Conservation (phyloP, 257 asterid genomes). For the Solanum stenotomum region DNA sequence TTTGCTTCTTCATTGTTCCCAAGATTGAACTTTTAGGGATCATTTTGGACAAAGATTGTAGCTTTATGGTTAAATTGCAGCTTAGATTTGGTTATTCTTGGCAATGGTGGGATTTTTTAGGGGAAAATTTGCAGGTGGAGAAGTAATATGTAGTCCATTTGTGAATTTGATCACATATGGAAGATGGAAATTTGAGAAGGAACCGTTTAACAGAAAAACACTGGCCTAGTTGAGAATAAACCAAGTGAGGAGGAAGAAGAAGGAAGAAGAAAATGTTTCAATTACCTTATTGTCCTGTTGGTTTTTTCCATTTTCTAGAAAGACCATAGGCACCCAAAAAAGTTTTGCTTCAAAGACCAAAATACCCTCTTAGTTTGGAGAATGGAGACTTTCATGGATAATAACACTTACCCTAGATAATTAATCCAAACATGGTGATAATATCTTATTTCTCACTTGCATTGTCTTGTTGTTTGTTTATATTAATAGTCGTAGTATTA, state of each 20-base stretch:
- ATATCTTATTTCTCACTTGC: background rate
- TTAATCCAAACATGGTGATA: background rate
- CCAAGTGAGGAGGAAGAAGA: slow-evolving; percentile 17
- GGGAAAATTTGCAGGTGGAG: background rate
- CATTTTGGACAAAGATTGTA: background rate
- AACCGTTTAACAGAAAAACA: slow-evolving; percentile 44
- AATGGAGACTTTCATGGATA: background rate
- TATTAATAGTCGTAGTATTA: background rate
- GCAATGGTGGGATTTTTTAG: background rate
- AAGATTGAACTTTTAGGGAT: slow-evolving; percentile 5
- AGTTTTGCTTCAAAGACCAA: background rate
- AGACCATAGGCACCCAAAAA: background rate
- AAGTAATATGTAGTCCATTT: background rate
- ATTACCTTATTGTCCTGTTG: slow-evolving; percentile 26
- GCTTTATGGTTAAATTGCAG: background rate
- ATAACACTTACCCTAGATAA: background rate
- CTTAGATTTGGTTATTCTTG: background rate
- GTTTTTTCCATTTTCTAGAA: background rate
- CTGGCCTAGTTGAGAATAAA: slow-evolving; percentile 11
- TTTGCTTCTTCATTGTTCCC: slow-evolving; percentile 56
- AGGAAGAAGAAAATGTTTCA: slow-evolving; percentile 12
- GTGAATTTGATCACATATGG: background rate
- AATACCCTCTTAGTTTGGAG: background rate
- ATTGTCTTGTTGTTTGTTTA: background rate
- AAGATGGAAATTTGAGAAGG: slow-evolving; percentile 10